Percentiles rank a stretch among this genome's conserved stretches.
Evolutionary conservation across 2,329 filamentous ascomycete species (phyloP).

Genomic region (Hypocreales sp.): DNA sequence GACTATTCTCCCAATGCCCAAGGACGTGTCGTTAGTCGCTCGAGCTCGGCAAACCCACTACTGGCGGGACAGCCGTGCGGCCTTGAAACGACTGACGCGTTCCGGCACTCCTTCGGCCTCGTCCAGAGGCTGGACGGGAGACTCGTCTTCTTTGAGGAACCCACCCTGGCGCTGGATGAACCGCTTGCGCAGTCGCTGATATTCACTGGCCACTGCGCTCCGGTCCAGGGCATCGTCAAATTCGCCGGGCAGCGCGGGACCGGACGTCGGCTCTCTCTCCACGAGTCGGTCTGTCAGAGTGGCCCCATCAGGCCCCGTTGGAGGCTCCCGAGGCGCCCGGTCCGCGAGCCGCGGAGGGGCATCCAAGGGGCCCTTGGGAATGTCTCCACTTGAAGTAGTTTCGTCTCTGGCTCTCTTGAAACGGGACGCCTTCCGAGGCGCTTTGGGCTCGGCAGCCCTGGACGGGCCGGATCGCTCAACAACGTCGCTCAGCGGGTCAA

Average conservation of each 20-base stretch:
- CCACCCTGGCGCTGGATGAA: constrained; percentile 75
- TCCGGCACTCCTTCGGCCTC: constrained; percentile 48
- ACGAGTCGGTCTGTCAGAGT: constrained; percentile 45
- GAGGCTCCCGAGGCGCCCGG: constrained; percentile 20
- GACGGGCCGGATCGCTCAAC: constrained; percentile 26
- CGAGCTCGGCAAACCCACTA: constrained; percentile 15
- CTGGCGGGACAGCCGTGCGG: constrained; percentile 44
- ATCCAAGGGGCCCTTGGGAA: constrained; percentile 27
- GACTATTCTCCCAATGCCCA: constrained; percentile 8
- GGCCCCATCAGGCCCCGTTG: constrained; percentile 32
- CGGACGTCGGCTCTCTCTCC: constrained; percentile 29
- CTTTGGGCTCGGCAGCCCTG: constrained; percentile 14
- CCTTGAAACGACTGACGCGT: constrained; percentile 59
- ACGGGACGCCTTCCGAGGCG: constrained; percentile 27
- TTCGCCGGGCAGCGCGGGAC: constrained; percentile 36
- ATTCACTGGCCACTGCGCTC: constrained; percentile 67
- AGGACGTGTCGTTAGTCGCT: too few relatives aligned
- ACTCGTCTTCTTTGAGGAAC: constrained; percentile 58
- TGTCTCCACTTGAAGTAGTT: constrained; percentile 3
- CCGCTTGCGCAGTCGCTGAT: constrained; percentile 67
- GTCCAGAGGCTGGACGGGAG: constrained; percentile 49
- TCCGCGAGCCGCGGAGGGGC: constrained; percentile 24
- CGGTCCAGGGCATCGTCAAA: constrained; percentile 55
- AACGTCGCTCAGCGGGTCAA: constrained; percentile 36
- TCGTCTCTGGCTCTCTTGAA: constrained; percentile 30